These are phyloP conservation scores for Ganoderma leucocontextum DNA, from an alignment of 1,284 basidiomycete species.

Conservation along the genomic window DNA sequence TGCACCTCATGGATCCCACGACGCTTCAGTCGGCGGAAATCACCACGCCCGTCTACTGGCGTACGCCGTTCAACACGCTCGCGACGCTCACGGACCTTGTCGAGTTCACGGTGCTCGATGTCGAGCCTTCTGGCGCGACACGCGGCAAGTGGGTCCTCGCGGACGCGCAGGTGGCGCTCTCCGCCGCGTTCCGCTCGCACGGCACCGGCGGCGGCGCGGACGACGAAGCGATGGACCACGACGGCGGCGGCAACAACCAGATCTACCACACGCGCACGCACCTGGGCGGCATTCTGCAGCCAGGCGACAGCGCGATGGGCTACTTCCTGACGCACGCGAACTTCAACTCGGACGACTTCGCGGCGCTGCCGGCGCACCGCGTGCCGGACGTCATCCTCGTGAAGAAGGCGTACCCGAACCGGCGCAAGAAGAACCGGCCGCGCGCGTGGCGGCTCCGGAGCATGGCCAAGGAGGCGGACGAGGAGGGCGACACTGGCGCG, in stretches of 20 bases:
- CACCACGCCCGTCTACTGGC: slow-evolving; percentile 88
- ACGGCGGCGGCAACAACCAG: slow-evolving; percentile 57
- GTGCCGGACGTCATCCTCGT: slow-evolving; percentile 95
- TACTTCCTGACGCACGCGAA: slow-evolving; percentile 91
- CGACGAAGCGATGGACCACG: slow-evolving; percentile 69
- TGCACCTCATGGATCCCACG: slow-evolving; percentile 91
- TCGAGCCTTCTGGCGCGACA: slow-evolving; percentile 81
- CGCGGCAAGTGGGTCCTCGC: slow-evolving; percentile 87
- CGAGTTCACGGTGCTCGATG: slow-evolving; percentile 95
- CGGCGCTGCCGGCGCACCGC: slow-evolving; percentile 74
- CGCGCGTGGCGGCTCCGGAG: slow-evolving; percentile 91
- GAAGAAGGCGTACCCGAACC: slow-evolving; percentile 95
- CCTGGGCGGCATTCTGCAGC: slow-evolving; percentile 93
- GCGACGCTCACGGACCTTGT: slow-evolving; percentile 87
- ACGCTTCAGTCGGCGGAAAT: slow-evolving; percentile 90
- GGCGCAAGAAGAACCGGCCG: slow-evolving; percentile 89
- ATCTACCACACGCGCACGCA: slow-evolving; percentile 98
- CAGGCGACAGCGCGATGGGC: slow-evolving; percentile 93
- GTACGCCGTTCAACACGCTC: slow-evolving; percentile 86
- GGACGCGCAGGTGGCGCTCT: slow-evolving; percentile 93
- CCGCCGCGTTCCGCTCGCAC: slow-evolving; percentile 76
- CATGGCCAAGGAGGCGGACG: slow-evolving; percentile 94
- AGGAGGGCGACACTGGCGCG: slow-evolving; percentile 77
- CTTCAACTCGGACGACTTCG: slow-evolving; percentile 92
- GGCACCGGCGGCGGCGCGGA: slow-evolving; percentile 36